Evolutionary conservation across 2,329 filamentous ascomycete species (phyloP).

Genomic region (Pseudocercospora fuligena): DNA sequence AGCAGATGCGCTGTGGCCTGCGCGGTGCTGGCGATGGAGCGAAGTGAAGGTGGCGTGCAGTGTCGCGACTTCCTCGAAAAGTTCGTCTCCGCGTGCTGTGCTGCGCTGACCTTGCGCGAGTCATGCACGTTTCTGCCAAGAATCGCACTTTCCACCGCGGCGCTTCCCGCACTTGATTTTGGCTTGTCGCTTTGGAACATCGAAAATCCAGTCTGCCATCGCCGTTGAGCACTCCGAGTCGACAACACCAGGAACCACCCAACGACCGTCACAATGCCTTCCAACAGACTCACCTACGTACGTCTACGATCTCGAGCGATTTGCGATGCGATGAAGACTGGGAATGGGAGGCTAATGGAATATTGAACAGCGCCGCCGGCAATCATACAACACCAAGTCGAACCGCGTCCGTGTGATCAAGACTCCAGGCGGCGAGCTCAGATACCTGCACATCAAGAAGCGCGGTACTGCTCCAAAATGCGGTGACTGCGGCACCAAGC

Average conservation of each 20-base stretch:
- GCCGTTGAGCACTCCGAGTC: conserved; percentile 16
- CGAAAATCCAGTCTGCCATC: conserved; percentile 1
- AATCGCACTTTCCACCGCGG: conserved; percentile 3
- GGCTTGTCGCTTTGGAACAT: not conserved
- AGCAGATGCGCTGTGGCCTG: conserved; percentile 39
- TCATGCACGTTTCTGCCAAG: conserved; percentile 8
- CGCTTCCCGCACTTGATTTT: conserved; percentile 6
- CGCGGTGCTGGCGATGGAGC: conserved; percentile 28
- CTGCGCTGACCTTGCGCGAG: not conserved
- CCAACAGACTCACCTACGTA: conserved; percentile 62
- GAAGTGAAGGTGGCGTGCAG: conserved; percentile 18
- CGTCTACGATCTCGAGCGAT: conserved; percentile 37
- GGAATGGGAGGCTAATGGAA: conserved; percentile 25
- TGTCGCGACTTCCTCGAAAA: conserved; percentile 13
- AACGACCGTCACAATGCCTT: conserved; percentile 53
- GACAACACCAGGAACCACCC: conserved; percentile 22
- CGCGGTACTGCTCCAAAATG: conserved; percentile 97
- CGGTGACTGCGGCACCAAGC: conserved; percentile 97
- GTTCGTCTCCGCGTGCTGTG: conserved; percentile 7
- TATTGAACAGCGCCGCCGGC: conserved; percentile 56
- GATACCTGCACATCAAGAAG: conserved; percentile 99
- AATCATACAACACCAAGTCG: conserved; percentile 91
- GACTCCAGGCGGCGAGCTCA: conserved; percentile 94
- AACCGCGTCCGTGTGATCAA: conserved; percentile 96
- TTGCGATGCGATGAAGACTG: conserved; percentile 25